phyloP scores from a whole-genome alignment of 2,329 filamentous ascomycete species.

The Penicillium vulpinum region DNA sequence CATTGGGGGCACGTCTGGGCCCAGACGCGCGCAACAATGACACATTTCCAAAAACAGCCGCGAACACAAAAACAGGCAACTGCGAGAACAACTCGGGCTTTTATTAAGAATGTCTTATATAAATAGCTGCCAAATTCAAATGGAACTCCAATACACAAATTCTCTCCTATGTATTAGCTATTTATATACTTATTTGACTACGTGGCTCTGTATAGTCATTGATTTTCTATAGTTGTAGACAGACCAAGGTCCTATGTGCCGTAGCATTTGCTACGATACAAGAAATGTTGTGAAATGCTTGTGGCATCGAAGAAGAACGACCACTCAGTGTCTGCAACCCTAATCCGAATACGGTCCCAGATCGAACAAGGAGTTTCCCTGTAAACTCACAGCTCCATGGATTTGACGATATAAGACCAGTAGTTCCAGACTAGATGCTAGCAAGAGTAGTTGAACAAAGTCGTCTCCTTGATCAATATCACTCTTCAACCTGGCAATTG shows the following conservation, averaged over 20 bases:
- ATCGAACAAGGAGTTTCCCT: not conserved
- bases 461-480: not conserved
- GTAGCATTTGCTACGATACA: not conserved
- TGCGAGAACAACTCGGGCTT: not conserved
- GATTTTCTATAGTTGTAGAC: not conserved
- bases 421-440: not conserved
- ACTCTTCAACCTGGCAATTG: too few species aligned
- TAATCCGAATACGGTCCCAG: not conserved
- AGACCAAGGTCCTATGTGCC: not conserved
- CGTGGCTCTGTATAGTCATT: not conserved
- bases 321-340: not conserved
- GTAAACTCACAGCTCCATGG: not conserved
- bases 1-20: constrained; percentile 1
- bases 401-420: not conserved
- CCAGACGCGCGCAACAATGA: constrained; percentile 8
- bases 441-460: not conserved
- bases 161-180: not conserved
- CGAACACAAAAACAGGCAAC: not conserved
- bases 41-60: not conserved
- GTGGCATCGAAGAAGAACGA: not conserved
- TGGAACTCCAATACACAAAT: not conserved
- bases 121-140: not conserved
- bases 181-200: not conserved
- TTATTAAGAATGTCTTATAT: not conserved
- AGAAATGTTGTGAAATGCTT: not conserved